phyloP scores from a whole-genome alignment of 2,329 filamentous ascomycete species.

The Aspergillus caelatus region DNA sequence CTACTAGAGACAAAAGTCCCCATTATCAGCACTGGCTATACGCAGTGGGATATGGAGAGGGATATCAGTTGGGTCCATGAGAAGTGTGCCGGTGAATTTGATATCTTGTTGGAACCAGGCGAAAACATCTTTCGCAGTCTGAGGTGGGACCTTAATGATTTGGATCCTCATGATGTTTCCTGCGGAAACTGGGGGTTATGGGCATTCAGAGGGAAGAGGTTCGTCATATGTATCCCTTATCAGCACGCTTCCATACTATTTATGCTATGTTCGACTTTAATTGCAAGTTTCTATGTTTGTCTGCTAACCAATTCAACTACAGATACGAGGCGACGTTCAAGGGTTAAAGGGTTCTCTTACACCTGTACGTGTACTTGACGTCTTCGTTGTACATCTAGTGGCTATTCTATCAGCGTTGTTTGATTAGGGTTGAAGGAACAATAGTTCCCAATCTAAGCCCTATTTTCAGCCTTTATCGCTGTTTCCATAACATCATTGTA shows the following conservation, averaged over 20 bases:
- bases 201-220: conserved; percentile 97
- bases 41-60: conserved; percentile 89
- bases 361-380: not conserved
- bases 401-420: not conserved
- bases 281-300: not conserved
- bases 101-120: conserved; percentile 85
- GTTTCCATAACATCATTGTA: not conserved
- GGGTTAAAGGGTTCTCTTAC: conserved; percentile 19
- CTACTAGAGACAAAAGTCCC: conserved; percentile 94
- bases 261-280: not conserved
- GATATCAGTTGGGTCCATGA: conserved; percentile 89
- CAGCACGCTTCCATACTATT: not conserved
- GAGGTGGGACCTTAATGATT: conserved; percentile 94
- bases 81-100: conserved; percentile 85
- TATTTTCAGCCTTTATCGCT: not conserved
- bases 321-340: conserved; percentile 46
- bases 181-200: conserved; percentile 97
- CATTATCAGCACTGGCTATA: conserved; percentile 93
- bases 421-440: not conserved
- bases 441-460: not conserved
- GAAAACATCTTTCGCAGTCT: conserved; percentile 94
- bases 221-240: conserved; percentile 36
- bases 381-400: not conserved
- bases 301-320: not conserved
- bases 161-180: conserved; percentile 90